Percentiles rank a stretch among this genome's conserved stretches.
Conservation (phyloP, 768 basidiomycete species). For the Phanerochaete carnosa region DNA sequence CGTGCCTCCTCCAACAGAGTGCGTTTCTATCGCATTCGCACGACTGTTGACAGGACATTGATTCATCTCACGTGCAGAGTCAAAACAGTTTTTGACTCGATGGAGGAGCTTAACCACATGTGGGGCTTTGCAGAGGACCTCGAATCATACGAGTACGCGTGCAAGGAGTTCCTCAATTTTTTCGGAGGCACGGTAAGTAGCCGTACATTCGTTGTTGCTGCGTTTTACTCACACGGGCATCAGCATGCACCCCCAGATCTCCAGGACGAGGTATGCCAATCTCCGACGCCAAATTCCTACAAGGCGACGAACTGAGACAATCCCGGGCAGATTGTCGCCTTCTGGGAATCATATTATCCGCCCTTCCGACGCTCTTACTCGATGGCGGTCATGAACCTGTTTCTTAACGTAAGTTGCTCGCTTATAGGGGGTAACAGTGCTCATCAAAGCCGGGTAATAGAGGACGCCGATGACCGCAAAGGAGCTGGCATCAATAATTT, state of each 20-base stretch:
- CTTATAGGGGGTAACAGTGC: not conserved
- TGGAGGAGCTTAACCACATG: conserved; percentile 57
- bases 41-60: not conserved
- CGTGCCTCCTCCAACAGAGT: conserved; percentile 68
- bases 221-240: not conserved
- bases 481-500: conserved; percentile 48
- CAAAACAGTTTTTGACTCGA: conserved; percentile 56
- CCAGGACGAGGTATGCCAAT: conserved; percentile 57
- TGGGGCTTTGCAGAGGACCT: conserved; percentile 68
- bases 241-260: conserved; percentile 56
- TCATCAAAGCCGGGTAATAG: conserved; percentile 32
- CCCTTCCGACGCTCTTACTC: conserved; percentile 51
- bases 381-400: conserved; percentile 50
- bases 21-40: conserved; percentile 21
- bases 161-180: conserved; percentile 54
- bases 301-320: not conserved
- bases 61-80: conserved; percentile 34
- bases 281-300: not conserved
- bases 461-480: conserved; percentile 49
- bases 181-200: conserved; percentile 53
- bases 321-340: conserved; percentile 51
- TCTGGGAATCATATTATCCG: conserved; percentile 57
- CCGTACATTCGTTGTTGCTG: not conserved
- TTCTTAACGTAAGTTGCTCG: conserved; percentile 53
- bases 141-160: conserved; percentile 63